Evolutionary conservation across 306 rosid species (phyloP).

Genomic region (Gleditsia sinensis): DNA sequence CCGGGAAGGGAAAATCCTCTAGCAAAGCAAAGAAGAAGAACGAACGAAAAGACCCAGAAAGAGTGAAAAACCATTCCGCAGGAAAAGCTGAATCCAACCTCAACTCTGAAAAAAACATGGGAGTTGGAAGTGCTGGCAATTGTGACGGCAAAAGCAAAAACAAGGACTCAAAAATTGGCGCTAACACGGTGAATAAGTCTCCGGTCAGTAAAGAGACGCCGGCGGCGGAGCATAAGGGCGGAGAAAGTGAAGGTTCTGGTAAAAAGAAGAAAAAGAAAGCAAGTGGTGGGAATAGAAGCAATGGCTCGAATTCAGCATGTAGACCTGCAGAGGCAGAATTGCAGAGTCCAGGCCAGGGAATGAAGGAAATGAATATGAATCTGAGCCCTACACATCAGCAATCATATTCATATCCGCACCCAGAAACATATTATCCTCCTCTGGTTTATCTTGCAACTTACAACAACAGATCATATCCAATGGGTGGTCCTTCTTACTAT

Average conservation of each 20-base stretch:
- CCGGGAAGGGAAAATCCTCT: conserved; percentile 45
- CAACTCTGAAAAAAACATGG: conserved; percentile 39
- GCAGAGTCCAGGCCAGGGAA: conserved; percentile 37
- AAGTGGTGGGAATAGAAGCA: conserved; percentile 29
- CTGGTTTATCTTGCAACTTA: conserved; percentile 40
- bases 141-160: conserved; percentile 29
- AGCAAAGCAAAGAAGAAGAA: conserved; percentile 42
- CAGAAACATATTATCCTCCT: conserved; percentile 40
- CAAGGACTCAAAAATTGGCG: conserved; percentile 26
- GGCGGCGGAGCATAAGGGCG: conserved; percentile 18
- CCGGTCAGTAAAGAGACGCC: conserved; percentile 21
- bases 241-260: conserved; percentile 35
- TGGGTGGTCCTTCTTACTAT: conserved; percentile 40
- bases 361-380: no score
- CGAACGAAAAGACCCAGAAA: conserved; percentile 39
- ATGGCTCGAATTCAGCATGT: conserved; percentile 17
- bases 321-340: conserved; percentile 47
- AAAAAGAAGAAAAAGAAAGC: conserved; percentile 62
- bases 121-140: conserved; percentile 34
- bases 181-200: conserved; percentile 31
- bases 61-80: conserved; percentile 13
- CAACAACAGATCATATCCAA: conserved; percentile 48
- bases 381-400: conserved; percentile 50
- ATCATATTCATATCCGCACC: conserved; percentile 7
- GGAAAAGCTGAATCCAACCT: conserved; percentile 29